These are phyloP conservation scores for Tylopilus vinaceipallidus DNA, from an alignment of 768 basidiomycete species.

Conservation along the genomic window DNA sequence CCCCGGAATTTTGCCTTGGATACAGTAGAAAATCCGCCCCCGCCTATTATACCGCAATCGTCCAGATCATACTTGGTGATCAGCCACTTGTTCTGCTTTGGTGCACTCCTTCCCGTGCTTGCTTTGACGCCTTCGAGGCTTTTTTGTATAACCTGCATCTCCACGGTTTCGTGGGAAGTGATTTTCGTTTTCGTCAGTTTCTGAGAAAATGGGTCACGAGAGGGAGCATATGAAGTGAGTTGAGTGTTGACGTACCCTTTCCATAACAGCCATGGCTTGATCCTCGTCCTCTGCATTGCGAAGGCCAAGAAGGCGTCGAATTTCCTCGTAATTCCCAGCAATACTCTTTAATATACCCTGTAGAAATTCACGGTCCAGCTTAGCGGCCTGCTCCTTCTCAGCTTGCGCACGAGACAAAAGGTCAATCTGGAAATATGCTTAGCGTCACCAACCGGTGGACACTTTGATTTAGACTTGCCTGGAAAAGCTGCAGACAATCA, in stretches of 20 bases:
- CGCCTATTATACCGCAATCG: slow-evolving; percentile 21
- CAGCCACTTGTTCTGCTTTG: slow-evolving; percentile 16
- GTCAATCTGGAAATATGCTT: neutral
- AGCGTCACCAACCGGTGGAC: neutral
- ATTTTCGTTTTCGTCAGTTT: neutral
- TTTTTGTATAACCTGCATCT: neutral
- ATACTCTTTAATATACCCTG: neutral
- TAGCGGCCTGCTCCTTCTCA: neutral
- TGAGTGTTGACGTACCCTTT: neutral
- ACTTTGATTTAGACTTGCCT: neutral
- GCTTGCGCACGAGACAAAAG: neutral
- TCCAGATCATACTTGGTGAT: slow-evolving; percentile 29
- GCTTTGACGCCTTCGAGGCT: slow-evolving; percentile 1
- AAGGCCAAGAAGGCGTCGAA: neutral
- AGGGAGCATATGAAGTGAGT: neutral
- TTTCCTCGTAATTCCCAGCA: slow-evolving; percentile 1
- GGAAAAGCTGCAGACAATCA: slow-evolving; percentile 1
- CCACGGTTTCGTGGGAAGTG: neutral
- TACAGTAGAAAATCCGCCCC: slow-evolving; percentile 23
- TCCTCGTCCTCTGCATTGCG: neutral
- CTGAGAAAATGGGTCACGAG: neutral
- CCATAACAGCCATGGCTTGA: slow-evolving; percentile 3
- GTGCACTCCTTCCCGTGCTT: slow-evolving; percentile 3
- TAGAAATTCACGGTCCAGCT: neutral
- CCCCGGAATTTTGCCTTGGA: slow-evolving; percentile 1